phyloP scores from a whole-genome alignment of 176 grass and related monocot genomes.

The Phragmites australis region DNA sequence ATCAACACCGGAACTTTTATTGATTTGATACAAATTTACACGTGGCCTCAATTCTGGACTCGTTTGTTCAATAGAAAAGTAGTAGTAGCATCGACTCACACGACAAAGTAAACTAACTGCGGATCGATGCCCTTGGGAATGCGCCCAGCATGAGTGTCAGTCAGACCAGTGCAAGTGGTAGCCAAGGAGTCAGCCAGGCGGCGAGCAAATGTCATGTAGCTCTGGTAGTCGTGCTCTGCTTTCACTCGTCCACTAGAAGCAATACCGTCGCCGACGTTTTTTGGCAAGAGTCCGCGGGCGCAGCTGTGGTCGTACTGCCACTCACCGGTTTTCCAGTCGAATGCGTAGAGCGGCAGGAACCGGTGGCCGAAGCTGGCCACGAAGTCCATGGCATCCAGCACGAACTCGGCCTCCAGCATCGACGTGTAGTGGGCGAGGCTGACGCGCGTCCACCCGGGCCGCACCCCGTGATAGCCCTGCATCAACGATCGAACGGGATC shows the following conservation, averaged over 20 bases:
- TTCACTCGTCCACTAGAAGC: neutral
- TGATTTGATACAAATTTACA: too few relatives aligned
- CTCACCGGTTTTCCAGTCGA: conserved; percentile 67
- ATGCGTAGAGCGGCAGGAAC: conserved; percentile 70
- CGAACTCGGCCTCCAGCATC: conserved; percentile 64
- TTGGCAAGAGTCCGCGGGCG: conserved; percentile 20
- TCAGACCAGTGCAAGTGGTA: neutral
- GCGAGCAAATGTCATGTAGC: conserved; percentile 40
- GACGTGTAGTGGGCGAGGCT: conserved; percentile 74
- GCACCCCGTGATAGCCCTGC: conserved; percentile 74
- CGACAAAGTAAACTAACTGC: conserved; percentile 28
- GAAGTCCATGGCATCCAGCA: conserved; percentile 65
- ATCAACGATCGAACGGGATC: too few relatives aligned
- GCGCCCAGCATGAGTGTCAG: neutral
- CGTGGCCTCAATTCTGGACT: too few relatives aligned
- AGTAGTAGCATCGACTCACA: conserved; percentile 23
- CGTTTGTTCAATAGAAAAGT: too few relatives aligned
- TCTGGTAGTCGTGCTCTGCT: conserved; percentile 21
- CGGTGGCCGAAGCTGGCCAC: conserved; percentile 65
- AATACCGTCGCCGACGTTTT: neutral
- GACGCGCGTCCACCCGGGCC: conserved; percentile 74
- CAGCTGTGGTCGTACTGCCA: conserved; percentile 40
- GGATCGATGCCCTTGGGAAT: conserved; percentile 39
- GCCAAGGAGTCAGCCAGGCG: conserved; percentile 24
- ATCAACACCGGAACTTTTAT: too few relatives aligned